Percentiles rank a stretch among this genome's conserved stretches.
Conservation (phyloP, 2,329 filamentous ascomycete species). For the Aspergillus pseudonomiae region DNA sequence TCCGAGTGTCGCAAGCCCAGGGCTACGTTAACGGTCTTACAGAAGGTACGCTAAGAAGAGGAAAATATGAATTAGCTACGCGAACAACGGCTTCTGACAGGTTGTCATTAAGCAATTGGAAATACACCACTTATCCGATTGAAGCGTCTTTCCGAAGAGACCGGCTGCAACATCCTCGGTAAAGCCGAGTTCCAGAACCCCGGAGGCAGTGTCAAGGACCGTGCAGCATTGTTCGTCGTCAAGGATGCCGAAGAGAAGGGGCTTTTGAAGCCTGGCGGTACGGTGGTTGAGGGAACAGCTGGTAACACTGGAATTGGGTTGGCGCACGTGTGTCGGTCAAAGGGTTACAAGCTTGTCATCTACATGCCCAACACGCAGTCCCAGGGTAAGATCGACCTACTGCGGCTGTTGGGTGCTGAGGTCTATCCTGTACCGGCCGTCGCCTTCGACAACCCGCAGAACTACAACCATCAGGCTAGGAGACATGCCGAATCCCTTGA, state of each 20-base stretch:
- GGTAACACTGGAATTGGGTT: conserved; percentile 98
- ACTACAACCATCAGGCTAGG: conserved; percentile 96
- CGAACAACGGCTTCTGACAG: not conserved
- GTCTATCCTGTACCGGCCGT: conserved; percentile 96
- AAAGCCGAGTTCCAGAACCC: conserved; percentile 99
- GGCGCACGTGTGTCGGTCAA: conserved; percentile 90
- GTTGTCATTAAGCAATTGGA: conserved; percentile 72
- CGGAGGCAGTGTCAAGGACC: conserved; percentile 93
- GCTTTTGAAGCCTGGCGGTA: conserved; percentile 80
- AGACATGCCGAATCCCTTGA: conserved; percentile 84
- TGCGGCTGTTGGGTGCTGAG: conserved; percentile 88
- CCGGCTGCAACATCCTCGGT: conserved; percentile 89
- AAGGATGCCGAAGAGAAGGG: conserved; percentile 90
- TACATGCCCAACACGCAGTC: conserved; percentile 99
- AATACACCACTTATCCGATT: conserved; percentile 94
- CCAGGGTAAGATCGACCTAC: conserved; percentile 93
- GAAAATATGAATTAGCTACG: not conserved
- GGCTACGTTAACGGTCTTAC: conserved; percentile 76
- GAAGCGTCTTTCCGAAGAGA: conserved; percentile 83
- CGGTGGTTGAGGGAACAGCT: conserved; percentile 94
- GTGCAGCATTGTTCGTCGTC: conserved; percentile 91
- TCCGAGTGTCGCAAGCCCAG: conserved; percentile 78
- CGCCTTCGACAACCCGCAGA: conserved; percentile 89
- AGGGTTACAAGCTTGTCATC: conserved; percentile 93
- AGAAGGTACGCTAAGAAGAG: conserved; percentile 63